A percentile compares a stretch with the other conserved stretches of the same genome.
Evolutionary conservation across 1,284 basidiomycete genomes (phyloP).

Genomic region (Bondarzewia mesenterica): DNA sequence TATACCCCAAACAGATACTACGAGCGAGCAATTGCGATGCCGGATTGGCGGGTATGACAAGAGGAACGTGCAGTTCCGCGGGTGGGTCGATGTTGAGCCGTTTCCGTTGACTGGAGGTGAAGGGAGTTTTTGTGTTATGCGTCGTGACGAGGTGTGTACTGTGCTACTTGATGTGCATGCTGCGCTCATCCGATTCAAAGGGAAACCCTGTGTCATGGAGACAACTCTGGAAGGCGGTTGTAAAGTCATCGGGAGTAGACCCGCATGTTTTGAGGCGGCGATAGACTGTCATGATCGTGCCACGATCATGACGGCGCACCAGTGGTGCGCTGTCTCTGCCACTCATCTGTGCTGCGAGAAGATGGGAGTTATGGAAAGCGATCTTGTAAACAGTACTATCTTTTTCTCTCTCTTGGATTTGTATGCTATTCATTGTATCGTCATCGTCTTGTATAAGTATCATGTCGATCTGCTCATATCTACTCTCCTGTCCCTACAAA

Average conservation of each 20-base stretch:
- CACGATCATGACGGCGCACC: too few species aligned
- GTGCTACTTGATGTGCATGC: slow-evolving; percentile 5
- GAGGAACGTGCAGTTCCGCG: slow-evolving; percentile 55
- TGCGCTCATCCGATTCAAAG: slow-evolving; percentile 24
- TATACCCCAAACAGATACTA: slow-evolving; percentile 38
- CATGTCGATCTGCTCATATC: too few species aligned
- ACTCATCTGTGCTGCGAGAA: too few species aligned
- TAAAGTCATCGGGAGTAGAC: slow-evolving; percentile 38
- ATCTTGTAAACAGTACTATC: too few species aligned
- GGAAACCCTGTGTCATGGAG: slow-evolving; percentile 73
- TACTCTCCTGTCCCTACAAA: too few species aligned
- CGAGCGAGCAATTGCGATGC: slow-evolving; percentile 34
- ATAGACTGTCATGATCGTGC: too few species aligned
- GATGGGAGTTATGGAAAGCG: too few species aligned
- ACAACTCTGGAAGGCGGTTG: slow-evolving; percentile 58
- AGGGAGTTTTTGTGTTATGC: slow-evolving; percentile 61
- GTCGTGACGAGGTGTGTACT: slow-evolving; percentile 47
- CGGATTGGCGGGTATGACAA: slow-evolving; percentile 58
- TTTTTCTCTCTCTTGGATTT: too few species aligned
- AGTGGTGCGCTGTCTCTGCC: too few species aligned
- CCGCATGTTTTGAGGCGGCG: slow-evolving; percentile 38
- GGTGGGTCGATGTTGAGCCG: slow-evolving; percentile 59
- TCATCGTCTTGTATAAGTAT: too few species aligned
- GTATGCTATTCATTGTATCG: too few species aligned
- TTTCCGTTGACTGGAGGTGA: slow-evolving; percentile 36